Percentiles rank a stretch among this genome's conserved stretches.
Conservation (phyloP, 2,329 filamentous ascomycete genomes). For the Colletotrichum tropicale region DNA sequence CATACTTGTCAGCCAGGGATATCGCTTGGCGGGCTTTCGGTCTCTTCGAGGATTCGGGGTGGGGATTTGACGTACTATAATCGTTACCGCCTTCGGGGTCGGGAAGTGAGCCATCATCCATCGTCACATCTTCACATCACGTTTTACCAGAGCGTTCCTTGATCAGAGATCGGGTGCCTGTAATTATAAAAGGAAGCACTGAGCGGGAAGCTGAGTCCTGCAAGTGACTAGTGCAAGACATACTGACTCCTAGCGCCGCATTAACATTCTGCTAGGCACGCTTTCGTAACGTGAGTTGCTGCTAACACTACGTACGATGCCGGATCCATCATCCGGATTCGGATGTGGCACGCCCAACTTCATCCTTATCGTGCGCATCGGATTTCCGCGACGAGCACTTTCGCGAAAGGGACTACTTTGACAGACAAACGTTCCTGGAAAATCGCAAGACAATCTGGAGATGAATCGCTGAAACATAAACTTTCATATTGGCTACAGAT, state of each 20-base stretch:
- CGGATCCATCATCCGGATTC: slow-evolving; percentile 15
- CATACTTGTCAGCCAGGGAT: not conserved
- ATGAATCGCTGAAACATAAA: not conserved
- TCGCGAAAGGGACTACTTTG: not conserved
- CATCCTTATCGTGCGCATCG: not conserved
- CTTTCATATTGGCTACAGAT: not conserved
- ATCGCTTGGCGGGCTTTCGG: not conserved
- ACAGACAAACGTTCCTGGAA: not conserved
- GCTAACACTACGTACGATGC: not conserved
- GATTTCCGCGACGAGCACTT: not conserved
- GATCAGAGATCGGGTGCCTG: not conserved
- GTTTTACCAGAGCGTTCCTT: too few species aligned
- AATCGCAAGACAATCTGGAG: not conserved
- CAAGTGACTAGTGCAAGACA: slow-evolving; percentile 1
- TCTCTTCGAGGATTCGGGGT: not conserved
- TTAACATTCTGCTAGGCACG: not conserved
- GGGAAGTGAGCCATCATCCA: slow-evolving; percentile 18
- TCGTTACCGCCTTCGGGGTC: slow-evolving; percentile 18
- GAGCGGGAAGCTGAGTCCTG: not conserved
- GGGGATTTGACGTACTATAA: slow-evolving; percentile 5
- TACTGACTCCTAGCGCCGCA: not conserved
- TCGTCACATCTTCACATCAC: not conserved
- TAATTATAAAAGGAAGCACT: not conserved
- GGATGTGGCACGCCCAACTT: not conserved
- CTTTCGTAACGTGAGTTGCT: not conserved